Evolutionary conservation across 257 asterid species (phyloP), one percentile per base, ranked within the genome.

Genomic region (Asclepias syriaca): DNA sequence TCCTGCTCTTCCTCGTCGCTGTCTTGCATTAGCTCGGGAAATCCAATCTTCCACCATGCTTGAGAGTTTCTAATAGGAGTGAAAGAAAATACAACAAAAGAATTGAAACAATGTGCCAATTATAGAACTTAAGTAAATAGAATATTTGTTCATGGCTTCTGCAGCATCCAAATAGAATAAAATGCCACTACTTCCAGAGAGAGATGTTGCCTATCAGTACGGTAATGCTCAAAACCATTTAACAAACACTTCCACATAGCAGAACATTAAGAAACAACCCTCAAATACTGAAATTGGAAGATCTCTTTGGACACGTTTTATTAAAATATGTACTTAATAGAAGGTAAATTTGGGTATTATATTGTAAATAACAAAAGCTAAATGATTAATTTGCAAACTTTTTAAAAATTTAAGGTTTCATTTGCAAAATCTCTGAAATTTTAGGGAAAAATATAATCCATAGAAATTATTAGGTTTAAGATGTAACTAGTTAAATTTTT

Each of bases 11-110:
- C 99, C 99, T 71, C 90, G 86, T n/a, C 99, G 90, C 77, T 94
- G 99, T 84, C 92, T 89, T 74, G 95, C 96, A 88, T 94, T 91
- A 78, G 97, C 99, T 89, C 83, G 94, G 70, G 99, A 88, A 78
- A 94, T 92, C 99, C 99, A 94, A 85, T 94, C 99, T 80, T 94
- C 99, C 74, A 89, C 97, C 97, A 94, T 94, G 88, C 97, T 94
- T 58, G 99, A 91, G 53, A 94, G 83, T 94, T 94, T 94, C 99
- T 94, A 75, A 60, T 59, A 32, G 70, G 46, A 83, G 66, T 55
- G 56, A 18, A 57, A 53, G 14, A 49, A 46, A 43, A 50, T 18
- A 60, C 51, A 53, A 74, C 37, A 50, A 71, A 67, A 13, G 63
- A 16, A 68, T 53, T 22, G 55, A 32, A 57, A 39, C 4, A 2